phyloP scores from a whole-genome alignment of 768 basidiomycete species.

The Mycena floridula region DNA sequence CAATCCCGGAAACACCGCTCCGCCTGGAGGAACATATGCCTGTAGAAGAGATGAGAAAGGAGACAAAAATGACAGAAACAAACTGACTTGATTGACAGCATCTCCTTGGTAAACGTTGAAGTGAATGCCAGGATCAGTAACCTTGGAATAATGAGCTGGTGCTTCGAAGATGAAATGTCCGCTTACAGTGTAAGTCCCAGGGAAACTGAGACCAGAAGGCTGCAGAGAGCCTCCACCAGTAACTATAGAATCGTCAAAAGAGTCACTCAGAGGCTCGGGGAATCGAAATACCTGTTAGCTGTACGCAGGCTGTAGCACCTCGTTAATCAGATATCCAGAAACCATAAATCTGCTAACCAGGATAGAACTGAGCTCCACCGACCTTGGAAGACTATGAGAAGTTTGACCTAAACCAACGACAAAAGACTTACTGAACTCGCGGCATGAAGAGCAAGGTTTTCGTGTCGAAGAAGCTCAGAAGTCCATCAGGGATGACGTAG shows the following conservation, averaged over 20 bases:
- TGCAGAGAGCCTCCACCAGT: constrained; percentile 28
- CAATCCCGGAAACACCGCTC: constrained; percentile 26
- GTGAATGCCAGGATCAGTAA: constrained; percentile 27
- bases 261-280: background rate
- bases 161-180: background rate
- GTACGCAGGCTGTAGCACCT: constrained; percentile 24
- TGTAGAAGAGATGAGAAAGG: constrained; percentile 1
- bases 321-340: background rate
- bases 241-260: constrained; percentile 17
- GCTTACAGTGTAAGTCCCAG: constrained; percentile 26
- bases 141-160: constrained; percentile 10
- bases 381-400: too few species aligned
- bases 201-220: constrained; percentile 31
- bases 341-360: constrained; percentile 10
- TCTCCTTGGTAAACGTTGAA: constrained; percentile 31
- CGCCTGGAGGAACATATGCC: constrained; percentile 26
- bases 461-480: constrained; percentile 28
- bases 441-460: constrained; percentile 32
- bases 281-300: too few species aligned
- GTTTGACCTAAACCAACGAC: too few species aligned
- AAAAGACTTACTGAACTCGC: too few species aligned
- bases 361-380: constrained; percentile 34
- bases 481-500: background rate
- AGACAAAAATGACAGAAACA: constrained; percentile 11
- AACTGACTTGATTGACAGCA: constrained; percentile 25